Percentiles rank a stretch among this genome's conserved stretches.
Conservation (phyloP, 2,329 filamentous ascomycete species). For the Nemania bipapillata region DNA sequence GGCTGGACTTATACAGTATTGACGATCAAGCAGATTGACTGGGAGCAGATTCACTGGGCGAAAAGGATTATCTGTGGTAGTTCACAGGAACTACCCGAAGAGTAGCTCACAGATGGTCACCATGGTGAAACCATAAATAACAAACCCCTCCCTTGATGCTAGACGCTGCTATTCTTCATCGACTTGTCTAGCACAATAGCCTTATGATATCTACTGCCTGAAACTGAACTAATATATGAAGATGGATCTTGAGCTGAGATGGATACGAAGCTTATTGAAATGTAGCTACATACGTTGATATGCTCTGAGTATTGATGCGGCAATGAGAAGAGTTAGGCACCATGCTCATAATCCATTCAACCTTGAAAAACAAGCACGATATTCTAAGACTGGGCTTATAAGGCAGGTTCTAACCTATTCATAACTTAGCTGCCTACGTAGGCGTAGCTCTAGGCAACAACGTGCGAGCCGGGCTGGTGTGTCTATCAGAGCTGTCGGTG, state of each 20-base stretch:
- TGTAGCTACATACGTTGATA: not conserved
- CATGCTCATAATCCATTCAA: too few species aligned
- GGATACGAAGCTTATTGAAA: not conserved
- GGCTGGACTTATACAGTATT: slow-evolving; percentile 47
- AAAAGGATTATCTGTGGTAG: slow-evolving; percentile 37
- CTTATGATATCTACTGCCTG: not conserved
- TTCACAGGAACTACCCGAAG: too few species aligned
- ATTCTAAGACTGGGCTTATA: too few species aligned
- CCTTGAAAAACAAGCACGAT: too few species aligned
- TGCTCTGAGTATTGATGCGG: not conserved
- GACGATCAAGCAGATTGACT: slow-evolving; percentile 44
- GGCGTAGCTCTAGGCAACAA: too few species aligned
- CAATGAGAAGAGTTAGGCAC: not conserved
- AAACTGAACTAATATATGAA: not conserved
- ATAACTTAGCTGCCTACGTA: not conserved
- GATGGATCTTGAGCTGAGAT: slow-evolving; percentile 3
- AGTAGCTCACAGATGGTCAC: not conserved
- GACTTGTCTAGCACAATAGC: not conserved
- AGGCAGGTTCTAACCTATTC: too few species aligned
- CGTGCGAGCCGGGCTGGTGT: too few species aligned
- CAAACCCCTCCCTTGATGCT: not conserved
- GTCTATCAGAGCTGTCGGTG: too few species aligned
- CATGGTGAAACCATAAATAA: not conserved
- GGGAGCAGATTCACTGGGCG: slow-evolving; percentile 44
- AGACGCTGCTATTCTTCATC: not conserved